phyloP scores from a whole-genome alignment of 2,329 filamentous ascomycete species.

The Aspergillus terreus region DNA sequence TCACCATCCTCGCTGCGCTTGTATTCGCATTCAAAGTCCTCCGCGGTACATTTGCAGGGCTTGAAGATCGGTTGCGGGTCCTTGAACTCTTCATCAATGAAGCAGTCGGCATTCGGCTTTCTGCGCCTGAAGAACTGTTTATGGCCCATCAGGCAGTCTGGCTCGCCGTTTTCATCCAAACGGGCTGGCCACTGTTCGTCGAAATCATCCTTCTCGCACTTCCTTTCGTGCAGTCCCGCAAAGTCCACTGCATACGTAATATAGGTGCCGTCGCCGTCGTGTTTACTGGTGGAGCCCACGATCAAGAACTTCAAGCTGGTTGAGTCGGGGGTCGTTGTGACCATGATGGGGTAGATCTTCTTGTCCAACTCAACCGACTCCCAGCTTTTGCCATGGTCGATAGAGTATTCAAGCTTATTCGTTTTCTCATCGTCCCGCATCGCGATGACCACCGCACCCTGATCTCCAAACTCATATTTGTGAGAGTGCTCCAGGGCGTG shows the following conservation, averaged over 20 bases:
- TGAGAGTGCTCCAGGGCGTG: conserved; percentile 72
- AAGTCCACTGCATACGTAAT: conserved; percentile 80
- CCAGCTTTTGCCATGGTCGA: conserved; percentile 89
- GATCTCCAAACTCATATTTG: conserved; percentile 94
- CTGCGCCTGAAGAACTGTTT: conserved; percentile 81
- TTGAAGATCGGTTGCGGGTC: conserved; percentile 68
- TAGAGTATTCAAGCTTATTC: conserved; percentile 66
- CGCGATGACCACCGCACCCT: conserved; percentile 83
- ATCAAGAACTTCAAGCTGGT: conserved; percentile 89
- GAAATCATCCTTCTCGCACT: conserved; percentile 69
- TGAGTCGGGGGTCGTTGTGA: conserved; percentile 89
- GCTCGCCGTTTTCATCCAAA: conserved; percentile 71
- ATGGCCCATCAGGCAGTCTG: conserved; percentile 93
- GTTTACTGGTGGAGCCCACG: conserved; percentile 49
- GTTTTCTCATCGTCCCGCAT: conserved; percentile 65
- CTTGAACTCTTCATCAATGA: conserved; percentile 80
- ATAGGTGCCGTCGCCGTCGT: conserved; percentile 49
- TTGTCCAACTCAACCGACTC: conserved; percentile 64
- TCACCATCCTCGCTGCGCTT: conserved; percentile 66
- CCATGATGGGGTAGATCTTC: conserved; percentile 65
- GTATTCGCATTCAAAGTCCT: conserved; percentile 95
- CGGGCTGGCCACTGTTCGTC: conserved; percentile 80
- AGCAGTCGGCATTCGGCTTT: conserved; percentile 85
- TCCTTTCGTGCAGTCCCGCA: conserved; percentile 70
- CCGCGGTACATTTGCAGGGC: conserved; percentile 73